Percentiles rank a stretch among this genome's conserved stretches.
phyloP scores from a whole-genome alignment of 1,284 basidiomycete genomes.

The Ustilago crameri region DNA sequence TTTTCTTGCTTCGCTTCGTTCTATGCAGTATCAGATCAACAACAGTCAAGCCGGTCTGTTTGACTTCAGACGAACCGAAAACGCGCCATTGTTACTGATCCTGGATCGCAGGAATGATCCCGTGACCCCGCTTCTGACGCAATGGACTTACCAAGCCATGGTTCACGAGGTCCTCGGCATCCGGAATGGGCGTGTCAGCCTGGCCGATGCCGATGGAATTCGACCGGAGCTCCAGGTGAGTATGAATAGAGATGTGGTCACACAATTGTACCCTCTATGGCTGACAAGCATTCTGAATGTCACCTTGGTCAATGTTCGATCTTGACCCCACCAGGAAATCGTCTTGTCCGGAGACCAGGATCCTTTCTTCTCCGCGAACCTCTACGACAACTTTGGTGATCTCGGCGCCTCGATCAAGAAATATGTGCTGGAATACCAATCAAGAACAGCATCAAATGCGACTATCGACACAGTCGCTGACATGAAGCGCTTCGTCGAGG shows the following conservation, averaged over 20 bases:
- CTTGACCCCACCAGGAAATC: slow-evolving; percentile 77
- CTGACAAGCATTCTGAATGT: too few species aligned
- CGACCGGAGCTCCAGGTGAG: slow-evolving; percentile 80
- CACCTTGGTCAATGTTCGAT: not conserved
- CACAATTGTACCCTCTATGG: too few species aligned
- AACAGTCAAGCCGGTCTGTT: slow-evolving; percentile 68
- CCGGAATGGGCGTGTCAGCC: slow-evolving; percentile 89
- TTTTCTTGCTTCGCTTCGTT: not conserved
- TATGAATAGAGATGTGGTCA: slow-evolving; percentile 55
- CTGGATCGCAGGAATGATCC: slow-evolving; percentile 94
- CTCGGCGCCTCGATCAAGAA: slow-evolving; percentile 90
- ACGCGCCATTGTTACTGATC: slow-evolving; percentile 72
- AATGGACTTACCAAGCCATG: slow-evolving; percentile 99
- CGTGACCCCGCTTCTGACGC: slow-evolving; percentile 94
- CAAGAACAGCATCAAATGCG: slow-evolving; percentile 77
- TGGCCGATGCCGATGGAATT: slow-evolving; percentile 86
- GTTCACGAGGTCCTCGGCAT: slow-evolving; percentile 96
- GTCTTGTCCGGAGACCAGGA: slow-evolving; percentile 92
- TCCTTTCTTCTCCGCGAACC: slow-evolving; percentile 90
- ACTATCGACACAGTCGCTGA: slow-evolving; percentile 95
- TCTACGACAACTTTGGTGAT: slow-evolving; percentile 95
- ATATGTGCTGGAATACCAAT: slow-evolving; percentile 94
- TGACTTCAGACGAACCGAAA: slow-evolving; percentile 72
- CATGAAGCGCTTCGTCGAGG: slow-evolving; percentile 82
- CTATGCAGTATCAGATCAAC: slow-evolving; percentile 66